phyloP scores from a whole-genome alignment of 2,329 filamentous ascomycete species.

The Aureobasidium sp. region DNA sequence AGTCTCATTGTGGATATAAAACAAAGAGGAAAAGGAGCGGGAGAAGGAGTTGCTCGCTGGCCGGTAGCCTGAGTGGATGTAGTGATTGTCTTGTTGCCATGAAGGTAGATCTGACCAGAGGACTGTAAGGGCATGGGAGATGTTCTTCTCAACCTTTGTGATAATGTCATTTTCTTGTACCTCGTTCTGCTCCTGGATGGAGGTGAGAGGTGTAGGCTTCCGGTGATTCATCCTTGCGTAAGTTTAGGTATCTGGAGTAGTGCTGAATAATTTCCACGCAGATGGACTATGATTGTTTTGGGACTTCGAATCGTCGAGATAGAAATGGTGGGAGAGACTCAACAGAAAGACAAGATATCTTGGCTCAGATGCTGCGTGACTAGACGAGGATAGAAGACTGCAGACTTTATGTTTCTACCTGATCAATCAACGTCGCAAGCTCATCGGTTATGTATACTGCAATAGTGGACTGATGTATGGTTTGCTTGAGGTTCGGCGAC shows the following conservation, averaged over 20 bases:
- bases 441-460: background rate
- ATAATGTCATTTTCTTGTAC: background rate
- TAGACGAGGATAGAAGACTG: background rate
- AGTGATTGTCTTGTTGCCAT: slow-evolving; percentile 56
- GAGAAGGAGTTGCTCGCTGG: slow-evolving; percentile 52
- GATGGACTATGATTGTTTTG: too few relatives aligned
- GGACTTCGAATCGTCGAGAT: too few relatives aligned
- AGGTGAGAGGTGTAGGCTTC: background rate
- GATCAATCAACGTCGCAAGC: too few relatives aligned
- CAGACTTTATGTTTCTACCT: background rate
- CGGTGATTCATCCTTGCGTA: background rate
- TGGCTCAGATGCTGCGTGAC: background rate
- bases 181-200: background rate
- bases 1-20: slow-evolving; percentile 58
- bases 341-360: background rate
- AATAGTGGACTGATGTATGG: background rate
- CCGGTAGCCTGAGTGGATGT: slow-evolving; percentile 58
- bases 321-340: background rate
- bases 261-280: too few relatives aligned
- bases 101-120: slow-evolving; percentile 36
- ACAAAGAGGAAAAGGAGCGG: slow-evolving; percentile 48
- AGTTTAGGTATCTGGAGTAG: background rate
- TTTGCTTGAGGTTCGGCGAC: background rate
- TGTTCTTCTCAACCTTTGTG: slow-evolving; percentile 22
- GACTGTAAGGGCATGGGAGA: slow-evolving; percentile 34